Evolutionary conservation across 139 green algal species (phyloP).

Genomic region (Coelastrella sp.): DNA sequence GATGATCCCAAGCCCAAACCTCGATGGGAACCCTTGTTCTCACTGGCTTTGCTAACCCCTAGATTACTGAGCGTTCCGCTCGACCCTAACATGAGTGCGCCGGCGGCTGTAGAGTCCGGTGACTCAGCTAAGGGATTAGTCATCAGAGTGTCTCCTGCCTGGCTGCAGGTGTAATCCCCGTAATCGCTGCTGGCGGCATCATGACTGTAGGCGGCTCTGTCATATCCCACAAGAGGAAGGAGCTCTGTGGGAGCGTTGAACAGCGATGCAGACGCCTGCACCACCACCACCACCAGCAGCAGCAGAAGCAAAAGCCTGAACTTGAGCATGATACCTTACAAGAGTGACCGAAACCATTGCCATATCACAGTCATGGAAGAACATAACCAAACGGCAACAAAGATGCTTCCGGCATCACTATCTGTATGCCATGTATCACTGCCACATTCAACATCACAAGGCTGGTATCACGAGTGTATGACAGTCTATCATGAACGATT

Average conservation of each 20-base stretch:
- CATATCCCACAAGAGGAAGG: conserved; percentile 26
- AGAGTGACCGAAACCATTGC: too few species aligned
- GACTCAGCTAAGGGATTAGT: not conserved
- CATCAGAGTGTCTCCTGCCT: not conserved
- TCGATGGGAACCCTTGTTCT: not conserved
- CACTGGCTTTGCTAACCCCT: not conserved
- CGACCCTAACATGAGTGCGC: not conserved
- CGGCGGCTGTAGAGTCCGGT: not conserved
- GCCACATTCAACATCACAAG: too few species aligned
- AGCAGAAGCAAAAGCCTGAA: not conserved
- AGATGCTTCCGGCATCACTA: too few species aligned
- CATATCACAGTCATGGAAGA: too few species aligned
- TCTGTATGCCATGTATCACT: too few species aligned
- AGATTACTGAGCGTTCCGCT: not conserved
- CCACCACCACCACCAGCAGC: conserved; percentile 18
- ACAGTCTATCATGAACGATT: too few species aligned
- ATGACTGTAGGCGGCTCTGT: conserved; percentile 22
- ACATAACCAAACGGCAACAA: too few species aligned
- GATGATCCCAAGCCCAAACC: not conserved
- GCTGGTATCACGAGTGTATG: too few species aligned
- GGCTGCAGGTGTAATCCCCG: conserved; percentile 24
- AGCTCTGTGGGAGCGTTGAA: conserved; percentile 42
- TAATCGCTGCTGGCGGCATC: conserved; percentile 29
- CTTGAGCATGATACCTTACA: not conserved
- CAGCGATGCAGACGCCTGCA: conserved; percentile 13